Base-by-base conservation (phyloP, 208 protist genomes). In the Angomonas ambiguus region DNA sequence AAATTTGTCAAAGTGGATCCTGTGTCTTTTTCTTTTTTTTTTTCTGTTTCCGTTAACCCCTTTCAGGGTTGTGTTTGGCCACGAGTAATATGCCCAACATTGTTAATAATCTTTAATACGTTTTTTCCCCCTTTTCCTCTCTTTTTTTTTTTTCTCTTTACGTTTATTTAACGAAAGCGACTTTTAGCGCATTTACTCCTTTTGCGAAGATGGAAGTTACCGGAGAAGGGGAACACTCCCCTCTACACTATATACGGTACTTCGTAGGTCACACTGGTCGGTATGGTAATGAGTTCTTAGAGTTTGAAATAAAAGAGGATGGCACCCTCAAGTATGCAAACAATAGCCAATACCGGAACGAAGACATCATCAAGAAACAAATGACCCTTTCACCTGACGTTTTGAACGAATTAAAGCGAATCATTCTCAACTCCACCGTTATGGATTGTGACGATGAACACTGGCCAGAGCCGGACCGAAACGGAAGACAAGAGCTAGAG, bases 321-420 rank as follows among this genome's bases (percentile, higher is more conserved):
- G 90, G 90, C 28, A 82, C 76, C 8, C 72, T 96, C 22, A 87
- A 89, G 71, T 96, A 96, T 48, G 83, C 84, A 2, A 96, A 96
- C 62, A 92, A 92, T 67, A 96, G 87, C 62, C 80, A 85, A 24
- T 96, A 96, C 74, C 72, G 87, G 53, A 96, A 93, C 31, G 90
- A 96, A 59, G 88, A 88, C 60, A 92, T 92, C 59, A 93, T 96
- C 69, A 93, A 92, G 74, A 91, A 92, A 62, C 87, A 92, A 71
- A 76, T 80, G 1, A 62, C 83, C 1, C 75, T 93, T 1, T 91
- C 87, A 2, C 79, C 77, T 1, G 80, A 72, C 1, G 87, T 96
- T 13, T 63, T 96, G 18, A 79, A 91, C 11, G 83, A 88, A 61
- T 71, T 93, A 42, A 92, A 91, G 64, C 72, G 71, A 38, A 67